phyloP scores from a whole-genome alignment of 2,329 filamentous ascomycete species.

The Fusarium piperis region DNA sequence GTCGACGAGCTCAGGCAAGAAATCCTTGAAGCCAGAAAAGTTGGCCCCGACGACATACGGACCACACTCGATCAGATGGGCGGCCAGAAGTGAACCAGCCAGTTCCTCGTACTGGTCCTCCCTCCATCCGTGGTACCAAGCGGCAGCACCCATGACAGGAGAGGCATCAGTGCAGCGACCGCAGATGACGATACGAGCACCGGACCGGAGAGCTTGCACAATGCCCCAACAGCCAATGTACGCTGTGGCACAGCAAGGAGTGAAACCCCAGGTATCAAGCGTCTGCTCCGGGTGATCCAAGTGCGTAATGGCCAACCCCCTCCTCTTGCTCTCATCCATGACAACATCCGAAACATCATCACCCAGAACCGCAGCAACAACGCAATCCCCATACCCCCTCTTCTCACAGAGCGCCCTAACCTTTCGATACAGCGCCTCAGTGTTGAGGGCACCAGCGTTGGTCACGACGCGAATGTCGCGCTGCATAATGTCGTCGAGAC shows the following conservation, averaged over 20 bases:
- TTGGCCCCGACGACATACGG: slow-evolving; percentile 65
- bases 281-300: slow-evolving; percentile 44
- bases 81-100: slow-evolving; percentile 60
- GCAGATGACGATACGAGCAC: slow-evolving; percentile 60
- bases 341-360: slow-evolving; percentile 50
- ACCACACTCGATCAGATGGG: slow-evolving; percentile 64
- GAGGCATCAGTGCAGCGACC: slow-evolving; percentile 60
- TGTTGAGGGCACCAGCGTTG: slow-evolving; percentile 53
- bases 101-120: slow-evolving; percentile 59
- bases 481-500: slow-evolving; percentile 48
- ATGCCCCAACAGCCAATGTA: slow-evolving; percentile 64
- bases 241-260: slow-evolving; percentile 45
- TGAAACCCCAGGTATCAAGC: slow-evolving; percentile 43
- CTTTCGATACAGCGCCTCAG: slow-evolving; percentile 44
- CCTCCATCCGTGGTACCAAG: slow-evolving; percentile 65
- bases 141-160: slow-evolving; percentile 64
- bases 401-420: slow-evolving; percentile 44
- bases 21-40: slow-evolving; percentile 58
- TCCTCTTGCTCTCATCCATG: slow-evolving; percentile 19
- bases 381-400: slow-evolving; percentile 41
- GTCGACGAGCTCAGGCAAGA: slow-evolving; percentile 43
- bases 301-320: slow-evolving; percentile 34
- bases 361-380: slow-evolving; percentile 51
- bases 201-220: slow-evolving; percentile 51
- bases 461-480: slow-evolving; percentile 51